Base-by-base conservation (phyloP, 2,329 filamentous ascomycete genomes). In the Aspergillus pseudoglaucus region DNA sequence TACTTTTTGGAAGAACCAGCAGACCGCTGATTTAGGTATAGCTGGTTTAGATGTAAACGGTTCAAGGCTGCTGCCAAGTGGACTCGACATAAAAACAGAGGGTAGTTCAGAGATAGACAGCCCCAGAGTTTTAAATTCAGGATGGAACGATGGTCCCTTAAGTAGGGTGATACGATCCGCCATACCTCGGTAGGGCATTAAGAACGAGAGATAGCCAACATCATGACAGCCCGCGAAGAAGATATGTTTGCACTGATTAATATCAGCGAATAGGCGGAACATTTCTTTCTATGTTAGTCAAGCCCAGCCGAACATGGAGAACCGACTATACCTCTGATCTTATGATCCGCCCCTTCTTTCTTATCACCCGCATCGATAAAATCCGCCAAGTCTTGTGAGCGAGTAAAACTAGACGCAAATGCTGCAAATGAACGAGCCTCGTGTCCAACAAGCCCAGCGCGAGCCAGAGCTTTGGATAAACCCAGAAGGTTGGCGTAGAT, bases 191-290 rank as follows among this genome's bases (percentile, higher is more conserved):
- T 78, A 77, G 6, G 77, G 76, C 4, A 72, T 76, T 22, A 85
- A 66, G 42, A 82, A 72, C 6, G 77, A 74, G 41, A 82, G 64
- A 58, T 84, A 83, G 44, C 76, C 75, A 20, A 70, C 70, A 54
- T 84, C 79, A 54, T 84, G 80, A 56, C 81, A 84, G 35, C 76
- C 80, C 4, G 80, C 82, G 48, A 83, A 80, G 57, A 79, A 80
- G 32, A 85, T 81, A 59, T 83, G 81, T 54, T 79, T 80, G 67
- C 82, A 85, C 57, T 83, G 78, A 3, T 72, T 66, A 54, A 79
- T 80, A 41, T 82, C 76, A 30, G 72, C 75, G 51, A 80, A 82
- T 1, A 82, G 67, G 3, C 59, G 61, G 46, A 68, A 66, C 51
- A 62, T 62, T 54, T 66, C 65, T 67, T 41, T 6, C 33, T n/a